Conservation (phyloP, 805 yeast genomes). For the Metschnikowia lochheadii region DNA sequence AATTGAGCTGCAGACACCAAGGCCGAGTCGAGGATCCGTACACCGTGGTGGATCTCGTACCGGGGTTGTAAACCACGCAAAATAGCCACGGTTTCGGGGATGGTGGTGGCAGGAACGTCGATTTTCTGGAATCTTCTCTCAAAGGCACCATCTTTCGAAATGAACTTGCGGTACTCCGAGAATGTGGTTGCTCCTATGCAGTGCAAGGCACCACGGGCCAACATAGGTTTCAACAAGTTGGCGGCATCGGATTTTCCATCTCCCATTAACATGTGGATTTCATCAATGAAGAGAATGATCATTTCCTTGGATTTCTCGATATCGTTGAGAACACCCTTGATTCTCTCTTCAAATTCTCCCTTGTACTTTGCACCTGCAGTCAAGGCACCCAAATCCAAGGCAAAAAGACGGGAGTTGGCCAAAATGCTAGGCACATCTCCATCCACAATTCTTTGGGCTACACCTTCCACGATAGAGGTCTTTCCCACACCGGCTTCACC, state of each 20-base stretch:
- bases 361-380: constrained; percentile 99
- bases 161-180: constrained; percentile 86
- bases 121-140: constrained; percentile 98
- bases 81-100: constrained; percentile 90
- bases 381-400: constrained; percentile 91
- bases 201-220: constrained; percentile 93
- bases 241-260: constrained; percentile 98
- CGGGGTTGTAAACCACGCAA: constrained; percentile 93
- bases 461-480: constrained; percentile 97
- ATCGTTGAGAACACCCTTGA: constrained; percentile 93
- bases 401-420: constrained; percentile 74
- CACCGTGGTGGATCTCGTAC: constrained; percentile 97
- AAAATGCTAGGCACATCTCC: constrained; percentile 91
- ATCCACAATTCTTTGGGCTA: constrained; percentile 94
- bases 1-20: constrained; percentile 90
- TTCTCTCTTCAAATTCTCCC: constrained; percentile 97
- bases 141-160: constrained; percentile 97
- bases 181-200: constrained; percentile 98
- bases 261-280: constrained; percentile 99
- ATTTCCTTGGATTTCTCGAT: constrained; percentile 82
- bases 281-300: constrained; percentile 92
- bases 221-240: constrained; percentile 91
- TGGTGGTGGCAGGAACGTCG: constrained; percentile 91
- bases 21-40: constrained; percentile 90
- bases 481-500: constrained; percentile 99